phyloP scores from a whole-genome alignment of 2,329 filamentous ascomycete species.

The Magnaporthales sp. region DNA sequence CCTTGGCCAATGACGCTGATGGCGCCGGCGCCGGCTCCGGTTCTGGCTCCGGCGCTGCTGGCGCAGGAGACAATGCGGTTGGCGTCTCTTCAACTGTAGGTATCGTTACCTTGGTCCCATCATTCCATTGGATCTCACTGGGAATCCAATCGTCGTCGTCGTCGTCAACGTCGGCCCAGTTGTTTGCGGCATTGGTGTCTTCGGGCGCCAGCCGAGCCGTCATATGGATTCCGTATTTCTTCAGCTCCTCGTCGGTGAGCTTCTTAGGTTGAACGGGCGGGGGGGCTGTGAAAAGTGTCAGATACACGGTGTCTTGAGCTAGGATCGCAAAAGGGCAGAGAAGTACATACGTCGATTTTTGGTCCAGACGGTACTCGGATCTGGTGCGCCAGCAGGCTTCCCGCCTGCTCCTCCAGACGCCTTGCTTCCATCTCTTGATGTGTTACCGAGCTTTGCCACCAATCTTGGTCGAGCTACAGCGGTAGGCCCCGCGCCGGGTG shows the following conservation, averaged over 20 bases:
- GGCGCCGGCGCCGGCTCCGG: conserved; percentile 4
- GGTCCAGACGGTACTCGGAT: conserved; percentile 75
- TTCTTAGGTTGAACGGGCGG: conserved; percentile 67
- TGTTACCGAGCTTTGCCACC: conserved; percentile 64
- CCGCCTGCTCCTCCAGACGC: conserved; percentile 40
- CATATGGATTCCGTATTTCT: conserved; percentile 80
- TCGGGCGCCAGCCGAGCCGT: conserved; percentile 70
- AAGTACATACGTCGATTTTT: conserved; percentile 67
- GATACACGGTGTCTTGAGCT: not conserved
- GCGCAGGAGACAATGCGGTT: conserved; percentile 3
- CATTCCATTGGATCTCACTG: conserved; percentile 79
- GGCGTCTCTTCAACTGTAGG: conserved; percentile 50
- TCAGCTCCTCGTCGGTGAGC: conserved; percentile 78
- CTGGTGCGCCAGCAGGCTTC: conserved; percentile 52
- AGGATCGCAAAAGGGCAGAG: not conserved
- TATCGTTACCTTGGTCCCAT: conserved; percentile 74
- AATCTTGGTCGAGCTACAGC: conserved; percentile 56
- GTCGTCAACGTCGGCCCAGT: conserved; percentile 86
- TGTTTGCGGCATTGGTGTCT: conserved; percentile 52
- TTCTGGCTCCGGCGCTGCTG: conserved; percentile 10
- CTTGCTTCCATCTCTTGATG: conserved; percentile 36
- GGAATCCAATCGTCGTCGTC: conserved; percentile 84
- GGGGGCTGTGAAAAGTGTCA: conserved; percentile 34
- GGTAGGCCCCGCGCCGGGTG: conserved; percentile 35
- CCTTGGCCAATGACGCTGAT: conserved; percentile 14